These are phyloP conservation scores for Aspergillus tanneri DNA, from an alignment of 2,329 filamentous ascomycete genomes.

Conservation along the genomic window DNA sequence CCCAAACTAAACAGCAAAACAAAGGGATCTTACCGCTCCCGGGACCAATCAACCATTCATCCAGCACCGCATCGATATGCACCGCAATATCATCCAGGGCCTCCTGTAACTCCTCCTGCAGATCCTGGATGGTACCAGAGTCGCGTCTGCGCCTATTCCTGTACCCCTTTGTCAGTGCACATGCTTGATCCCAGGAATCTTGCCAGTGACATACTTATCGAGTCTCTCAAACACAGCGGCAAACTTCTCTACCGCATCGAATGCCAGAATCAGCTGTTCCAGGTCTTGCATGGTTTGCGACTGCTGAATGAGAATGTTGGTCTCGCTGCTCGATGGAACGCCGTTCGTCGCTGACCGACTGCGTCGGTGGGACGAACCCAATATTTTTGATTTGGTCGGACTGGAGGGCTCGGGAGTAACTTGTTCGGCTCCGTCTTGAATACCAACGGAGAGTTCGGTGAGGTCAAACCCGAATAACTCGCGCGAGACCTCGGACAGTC, in stretches of 20 bases:
- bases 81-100: constrained; percentile 56
- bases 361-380: constrained; percentile 31
- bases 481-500: constrained; percentile 48
- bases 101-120: constrained; percentile 56
- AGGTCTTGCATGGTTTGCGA: constrained; percentile 67
- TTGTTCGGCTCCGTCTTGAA: constrained; percentile 25
- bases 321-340: constrained; percentile 24
- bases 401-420: constrained; percentile 31
- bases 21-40: constrained; percentile 52
- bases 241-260: constrained; percentile 69
- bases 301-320: constrained; percentile 38
- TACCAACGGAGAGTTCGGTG: constrained; percentile 23
- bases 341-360: constrained; percentile 29
- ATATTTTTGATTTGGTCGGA: constrained; percentile 32
- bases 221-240: constrained; percentile 54
- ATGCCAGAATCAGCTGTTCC: constrained; percentile 63
- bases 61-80: constrained; percentile 61
- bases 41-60: constrained; percentile 60
- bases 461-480: constrained; percentile 43
- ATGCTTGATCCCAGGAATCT: constrained; percentile 6
- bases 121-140: constrained; percentile 45
- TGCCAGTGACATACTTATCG: constrained; percentile 36
- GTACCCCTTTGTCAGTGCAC: constrained; percentile 10
- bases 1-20: neutral
- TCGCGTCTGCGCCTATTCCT: constrained; percentile 37